Evolutionary conservation across 1,284 basidiomycete species (phyloP).

Genomic region (Apiotrichum brassicae): DNA sequence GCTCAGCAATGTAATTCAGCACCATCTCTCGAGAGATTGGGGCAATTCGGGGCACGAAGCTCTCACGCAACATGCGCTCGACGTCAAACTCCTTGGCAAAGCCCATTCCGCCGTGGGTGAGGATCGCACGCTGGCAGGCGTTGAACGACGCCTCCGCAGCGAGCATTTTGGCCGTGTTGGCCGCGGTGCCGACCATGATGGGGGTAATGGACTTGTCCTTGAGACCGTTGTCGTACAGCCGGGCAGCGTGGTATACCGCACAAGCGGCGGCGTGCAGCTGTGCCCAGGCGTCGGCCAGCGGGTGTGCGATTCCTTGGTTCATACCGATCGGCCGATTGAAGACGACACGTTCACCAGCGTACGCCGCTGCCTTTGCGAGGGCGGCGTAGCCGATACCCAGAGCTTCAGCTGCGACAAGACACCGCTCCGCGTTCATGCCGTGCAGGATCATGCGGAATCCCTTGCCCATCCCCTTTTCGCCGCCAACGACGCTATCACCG

Average conservation of each 20-base stretch:
- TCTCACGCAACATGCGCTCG: slow-evolving; percentile 19
- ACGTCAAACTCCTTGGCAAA: slow-evolving; percentile 18
- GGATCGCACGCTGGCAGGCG: slow-evolving; percentile 16
- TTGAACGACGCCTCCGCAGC: slow-evolving; percentile 18
- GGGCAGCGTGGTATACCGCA: slow-evolving; percentile 16
- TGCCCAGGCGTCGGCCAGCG: slow-evolving; percentile 20
- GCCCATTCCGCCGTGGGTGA: slow-evolving; percentile 18
- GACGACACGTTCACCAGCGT: slow-evolving; percentile 16
- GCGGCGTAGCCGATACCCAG: slow-evolving; percentile 35
- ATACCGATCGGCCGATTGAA: slow-evolving; percentile 19
- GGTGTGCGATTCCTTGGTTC: slow-evolving; percentile 22
- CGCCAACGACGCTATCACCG: slow-evolving; percentile 11
- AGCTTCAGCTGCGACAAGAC: slow-evolving; percentile 47
- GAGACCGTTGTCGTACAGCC: slow-evolving; percentile 14
- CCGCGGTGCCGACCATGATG: slow-evolving; percentile 14
- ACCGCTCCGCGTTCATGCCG: slow-evolving; percentile 46
- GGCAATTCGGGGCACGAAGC: slow-evolving; percentile 16
- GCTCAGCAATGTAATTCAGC: slow-evolving; percentile 17
- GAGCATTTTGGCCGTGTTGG: slow-evolving; percentile 18
- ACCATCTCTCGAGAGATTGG: slow-evolving; percentile 20
- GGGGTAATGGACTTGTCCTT: slow-evolving; percentile 10
- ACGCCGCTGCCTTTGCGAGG: slow-evolving; percentile 11
- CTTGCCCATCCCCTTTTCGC: slow-evolving; percentile 31
- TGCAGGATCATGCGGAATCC: slow-evolving; percentile 45
- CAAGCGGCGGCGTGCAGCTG: slow-evolving; percentile 17